Evolutionary conservation across 2,329 filamentous ascomycete species (phyloP).

Genomic region (Chrysosphaeria jannelii): DNA sequence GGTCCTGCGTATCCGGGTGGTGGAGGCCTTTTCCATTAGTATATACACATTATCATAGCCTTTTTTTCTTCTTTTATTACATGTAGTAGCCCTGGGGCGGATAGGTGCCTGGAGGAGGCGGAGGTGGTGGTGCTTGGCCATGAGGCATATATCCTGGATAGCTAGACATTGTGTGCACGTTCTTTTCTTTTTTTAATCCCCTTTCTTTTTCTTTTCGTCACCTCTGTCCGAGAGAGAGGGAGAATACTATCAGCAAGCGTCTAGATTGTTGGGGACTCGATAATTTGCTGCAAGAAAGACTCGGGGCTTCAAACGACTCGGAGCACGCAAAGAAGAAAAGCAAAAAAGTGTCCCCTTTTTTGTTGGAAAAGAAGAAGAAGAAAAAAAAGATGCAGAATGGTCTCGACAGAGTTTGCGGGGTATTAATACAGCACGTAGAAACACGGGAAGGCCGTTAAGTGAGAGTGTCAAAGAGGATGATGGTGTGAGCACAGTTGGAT

Average conservation of each 20-base stretch:
- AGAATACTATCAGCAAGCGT: not conserved
- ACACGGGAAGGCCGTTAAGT: no score
- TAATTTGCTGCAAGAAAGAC: no score
- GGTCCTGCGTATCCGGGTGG: conserved; percentile 1
- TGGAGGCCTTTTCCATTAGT: not conserved
- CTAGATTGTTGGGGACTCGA: not conserved
- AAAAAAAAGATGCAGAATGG: not conserved
- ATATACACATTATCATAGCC: no score
- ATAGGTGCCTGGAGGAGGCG: conserved; percentile 2
- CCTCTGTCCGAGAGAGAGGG: not conserved
- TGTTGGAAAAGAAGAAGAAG: not conserved
- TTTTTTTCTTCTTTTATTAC: no score
- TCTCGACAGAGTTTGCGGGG: no score
- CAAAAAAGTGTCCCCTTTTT: not conserved
- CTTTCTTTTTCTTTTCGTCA: no score
- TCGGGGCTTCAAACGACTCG: not conserved
- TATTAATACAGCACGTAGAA: no score
- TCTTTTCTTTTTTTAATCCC: no score
- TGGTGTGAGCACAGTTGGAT: no score
- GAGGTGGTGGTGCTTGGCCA: conserved; percentile 1
- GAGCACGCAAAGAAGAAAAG: not conserved
- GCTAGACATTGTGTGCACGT: conserved; percentile 2
- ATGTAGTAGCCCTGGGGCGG: conserved; percentile 3
- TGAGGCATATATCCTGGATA: conserved; percentile 2
- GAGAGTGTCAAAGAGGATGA: no score